These are phyloP conservation scores for Chytridium lagenaria DNA, from an alignment of 371 early-diverging fungal species.

Conservation along the genomic window DNA sequence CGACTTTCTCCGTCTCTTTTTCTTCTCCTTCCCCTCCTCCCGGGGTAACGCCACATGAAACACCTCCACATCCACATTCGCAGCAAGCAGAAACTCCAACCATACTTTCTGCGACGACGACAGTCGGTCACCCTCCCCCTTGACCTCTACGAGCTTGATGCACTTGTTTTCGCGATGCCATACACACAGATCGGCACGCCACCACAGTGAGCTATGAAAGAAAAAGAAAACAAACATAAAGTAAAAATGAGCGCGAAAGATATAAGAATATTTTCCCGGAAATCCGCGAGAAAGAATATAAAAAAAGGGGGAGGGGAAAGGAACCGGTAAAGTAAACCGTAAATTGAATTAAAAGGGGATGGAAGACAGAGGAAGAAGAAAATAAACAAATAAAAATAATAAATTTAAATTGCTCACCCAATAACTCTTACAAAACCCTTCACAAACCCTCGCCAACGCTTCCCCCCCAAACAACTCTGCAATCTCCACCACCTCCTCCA, in stretches of 20 bases:
- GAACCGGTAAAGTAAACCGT: too few relatives aligned
- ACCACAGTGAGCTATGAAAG: conserved; percentile 32
- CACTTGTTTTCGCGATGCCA: conserved; percentile 38
- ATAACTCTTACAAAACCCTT: conserved; percentile 41
- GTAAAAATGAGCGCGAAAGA: too few relatives aligned
- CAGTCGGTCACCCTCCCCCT: conserved; percentile 46
- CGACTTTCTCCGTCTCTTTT: background rate
- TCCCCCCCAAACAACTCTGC: conserved; percentile 43
- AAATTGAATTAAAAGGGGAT: background rate
- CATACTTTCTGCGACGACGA: conserved; percentile 42
- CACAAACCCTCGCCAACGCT: conserved; percentile 40
- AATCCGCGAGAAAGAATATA: background rate
- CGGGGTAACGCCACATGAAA: conserved; percentile 21
- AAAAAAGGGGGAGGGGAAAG: background rate
- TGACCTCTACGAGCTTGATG: conserved; percentile 51
- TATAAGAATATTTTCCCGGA: too few relatives aligned
- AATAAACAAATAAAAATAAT: background rate
- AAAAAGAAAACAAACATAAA: background rate
- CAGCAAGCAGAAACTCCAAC: conserved; percentile 38
- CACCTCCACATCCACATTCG: conserved; percentile 32
- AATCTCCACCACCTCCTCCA: conserved; percentile 40
- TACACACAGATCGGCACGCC: conserved; percentile 54
- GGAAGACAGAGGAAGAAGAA: background rate
- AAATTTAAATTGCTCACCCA: conserved; percentile 23
- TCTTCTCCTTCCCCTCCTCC: conserved; percentile 1